Conservation (phyloP, 192 early-diverging fungal genomes). For the Umbelopsis sp. region DNA sequence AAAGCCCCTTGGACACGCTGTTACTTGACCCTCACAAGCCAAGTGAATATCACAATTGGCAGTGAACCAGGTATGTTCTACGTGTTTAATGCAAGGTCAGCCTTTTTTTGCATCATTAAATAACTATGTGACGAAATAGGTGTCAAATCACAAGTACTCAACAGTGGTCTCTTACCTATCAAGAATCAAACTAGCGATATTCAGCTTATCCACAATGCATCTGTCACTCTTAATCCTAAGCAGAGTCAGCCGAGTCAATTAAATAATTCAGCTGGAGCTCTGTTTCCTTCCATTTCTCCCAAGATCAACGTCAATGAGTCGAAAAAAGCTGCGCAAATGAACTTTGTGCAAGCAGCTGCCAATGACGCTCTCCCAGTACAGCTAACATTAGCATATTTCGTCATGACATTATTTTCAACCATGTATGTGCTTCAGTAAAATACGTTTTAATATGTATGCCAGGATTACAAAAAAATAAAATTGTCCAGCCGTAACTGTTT, state of each 20-base stretch:
- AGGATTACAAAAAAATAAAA: no score
- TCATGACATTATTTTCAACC: not conserved
- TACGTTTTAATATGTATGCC: no score
- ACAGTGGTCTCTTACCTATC: not conserved
- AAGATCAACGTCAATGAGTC: not conserved
- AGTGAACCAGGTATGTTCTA: not conserved
- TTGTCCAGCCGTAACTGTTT: no score
- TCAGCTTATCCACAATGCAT: no score
- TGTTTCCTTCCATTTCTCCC: not conserved
- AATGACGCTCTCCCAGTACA: not conserved
- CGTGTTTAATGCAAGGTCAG: no score
- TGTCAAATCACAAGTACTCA: not conserved
- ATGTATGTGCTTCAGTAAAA: not conserved
- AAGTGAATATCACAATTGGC: not conserved
- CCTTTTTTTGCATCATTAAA: no score
- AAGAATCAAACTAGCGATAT: not conserved
- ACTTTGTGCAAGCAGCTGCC: not conserved
- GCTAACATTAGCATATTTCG: not conserved
- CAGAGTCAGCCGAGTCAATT: no score
- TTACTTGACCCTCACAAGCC: not conserved
- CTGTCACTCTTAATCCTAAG: no score
- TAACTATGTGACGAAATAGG: no score
- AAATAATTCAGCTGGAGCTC: not conserved
- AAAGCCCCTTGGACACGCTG: constrained; percentile 16
- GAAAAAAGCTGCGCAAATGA: not conserved